Evolutionary conservation across 176 grass and related monocot species (phyloP).

Genomic region (Carex kokanica): DNA sequence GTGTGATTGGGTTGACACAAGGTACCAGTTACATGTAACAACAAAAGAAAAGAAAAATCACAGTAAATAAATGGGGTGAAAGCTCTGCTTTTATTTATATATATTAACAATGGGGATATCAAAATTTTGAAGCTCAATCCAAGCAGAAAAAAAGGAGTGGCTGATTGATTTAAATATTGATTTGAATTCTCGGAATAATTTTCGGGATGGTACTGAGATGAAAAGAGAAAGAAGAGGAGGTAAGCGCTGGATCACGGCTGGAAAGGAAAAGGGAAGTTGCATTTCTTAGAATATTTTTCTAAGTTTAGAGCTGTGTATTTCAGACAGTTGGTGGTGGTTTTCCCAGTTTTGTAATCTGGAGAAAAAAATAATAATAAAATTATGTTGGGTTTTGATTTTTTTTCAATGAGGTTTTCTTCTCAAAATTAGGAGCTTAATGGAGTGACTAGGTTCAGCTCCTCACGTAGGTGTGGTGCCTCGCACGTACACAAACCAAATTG

Average conservation of each 20-base stretch:
- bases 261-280: slow-evolving; percentile 24
- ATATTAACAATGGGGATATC: neutral
- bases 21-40: neutral
- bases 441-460: slow-evolving; percentile 23
- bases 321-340: slow-evolving; percentile 27
- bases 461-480: slow-evolving; percentile 35
- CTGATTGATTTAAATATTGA: neutral
- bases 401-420: neutral
- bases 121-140: neutral
- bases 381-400: neutral
- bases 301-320: slow-evolving; percentile 30
- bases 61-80: neutral
- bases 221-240: neutral
- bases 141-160: slow-evolving; percentile 4
- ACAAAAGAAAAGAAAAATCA: neutral
- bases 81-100: neutral
- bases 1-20: slow-evolving; percentile 31
- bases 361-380: neutral
- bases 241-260: slow-evolving; percentile 27
- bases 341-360: neutral
- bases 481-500: slow-evolving; percentile 18
- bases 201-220: neutral
- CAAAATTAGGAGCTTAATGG: slow-evolving; percentile 2
- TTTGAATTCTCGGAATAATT: neutral
- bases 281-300: slow-evolving; percentile 14